phyloP scores from a whole-genome alignment of 176 grass and related monocot genomes.

The Musa beccarii region DNA sequence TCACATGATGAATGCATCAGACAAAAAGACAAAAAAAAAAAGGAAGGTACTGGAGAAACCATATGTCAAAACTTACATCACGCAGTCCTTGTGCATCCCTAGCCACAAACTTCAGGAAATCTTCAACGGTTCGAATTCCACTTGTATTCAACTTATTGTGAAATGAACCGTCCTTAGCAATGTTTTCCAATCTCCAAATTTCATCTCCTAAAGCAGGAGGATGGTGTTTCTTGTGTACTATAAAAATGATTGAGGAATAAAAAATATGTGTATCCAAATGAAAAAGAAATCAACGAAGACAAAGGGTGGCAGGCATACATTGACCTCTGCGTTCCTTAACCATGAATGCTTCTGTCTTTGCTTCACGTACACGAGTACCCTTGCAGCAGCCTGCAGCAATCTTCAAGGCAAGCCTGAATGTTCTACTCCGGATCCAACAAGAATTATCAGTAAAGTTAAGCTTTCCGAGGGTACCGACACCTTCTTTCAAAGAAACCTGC shows the following conservation, averaged over 20 bases:
- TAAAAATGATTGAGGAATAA: neutral
- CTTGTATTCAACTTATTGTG: conserved; percentile 68
- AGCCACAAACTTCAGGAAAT: conserved; percentile 66
- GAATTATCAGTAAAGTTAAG: conserved; percentile 94
- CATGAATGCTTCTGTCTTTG: conserved; percentile 72
- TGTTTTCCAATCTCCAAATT: conserved; percentile 88
- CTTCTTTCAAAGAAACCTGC: conserved; percentile 73
- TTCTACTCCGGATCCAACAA: conserved; percentile 88
- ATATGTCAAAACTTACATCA: conserved; percentile 34
- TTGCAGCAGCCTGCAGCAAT: conserved; percentile 44
- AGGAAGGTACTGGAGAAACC: neutral
- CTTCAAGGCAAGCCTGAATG: conserved; percentile 78
- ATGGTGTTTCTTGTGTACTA: conserved; percentile 80
- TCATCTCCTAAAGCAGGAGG: conserved; percentile 82
- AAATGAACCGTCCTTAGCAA: conserved; percentile 85
- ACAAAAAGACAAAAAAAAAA: neutral
- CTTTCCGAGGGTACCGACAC: conserved; percentile 67
- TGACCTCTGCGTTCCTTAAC: conserved; percentile 92
- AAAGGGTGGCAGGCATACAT: conserved; percentile 38
- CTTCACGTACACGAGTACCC: conserved; percentile 56
- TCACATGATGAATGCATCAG: neutral
- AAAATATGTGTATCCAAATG: conserved; percentile 17
- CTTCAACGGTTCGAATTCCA: conserved; percentile 69
- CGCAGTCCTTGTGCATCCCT: conserved; percentile 61
- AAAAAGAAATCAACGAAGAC: conserved; percentile 17